These are phyloP conservation scores for Citrus inodora DNA, from an alignment of 345 rosid species.

Conservation along the genomic window DNA sequence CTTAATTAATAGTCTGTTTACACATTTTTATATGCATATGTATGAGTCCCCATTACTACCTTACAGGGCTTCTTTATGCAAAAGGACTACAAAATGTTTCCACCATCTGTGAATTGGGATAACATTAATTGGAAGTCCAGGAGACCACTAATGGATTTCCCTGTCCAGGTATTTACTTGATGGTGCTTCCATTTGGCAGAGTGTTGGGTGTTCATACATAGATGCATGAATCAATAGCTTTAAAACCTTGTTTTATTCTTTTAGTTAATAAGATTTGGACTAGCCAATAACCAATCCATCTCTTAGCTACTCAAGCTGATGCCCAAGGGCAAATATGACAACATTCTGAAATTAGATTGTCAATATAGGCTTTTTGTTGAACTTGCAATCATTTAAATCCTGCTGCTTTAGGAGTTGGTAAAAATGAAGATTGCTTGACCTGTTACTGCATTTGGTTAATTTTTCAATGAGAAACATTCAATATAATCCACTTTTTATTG, in stretches of 20 bases:
- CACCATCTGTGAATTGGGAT: conserved; percentile 95
- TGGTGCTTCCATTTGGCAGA: neutral
- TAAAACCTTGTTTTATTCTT: neutral
- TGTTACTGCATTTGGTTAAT: neutral
- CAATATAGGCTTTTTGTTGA: neutral
- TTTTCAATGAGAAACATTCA: neutral
- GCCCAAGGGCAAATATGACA: neutral
- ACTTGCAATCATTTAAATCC: neutral
- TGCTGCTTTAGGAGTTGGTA: neutral
- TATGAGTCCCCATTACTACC: conserved; percentile 6
- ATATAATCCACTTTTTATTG: neutral
- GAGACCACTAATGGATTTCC: conserved; percentile 97
- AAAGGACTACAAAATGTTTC: conserved; percentile 97
- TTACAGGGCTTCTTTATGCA: conserved; percentile 95
- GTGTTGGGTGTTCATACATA: neutral
- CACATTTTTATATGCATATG: neutral
- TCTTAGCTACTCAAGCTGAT: neutral
- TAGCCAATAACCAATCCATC: neutral
- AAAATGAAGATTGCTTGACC: neutral
- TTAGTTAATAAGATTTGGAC: neutral
- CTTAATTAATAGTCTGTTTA: neutral
- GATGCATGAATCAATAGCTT: neutral
- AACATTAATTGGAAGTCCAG: conserved; percentile 86
- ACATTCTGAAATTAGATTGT: neutral
- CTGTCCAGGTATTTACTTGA: conserved; percentile 71